These are phyloP conservation scores for Cyclotella kingstonii DNA, from an alignment of 108 stramenopile genomes.

Conservation along the genomic window DNA sequence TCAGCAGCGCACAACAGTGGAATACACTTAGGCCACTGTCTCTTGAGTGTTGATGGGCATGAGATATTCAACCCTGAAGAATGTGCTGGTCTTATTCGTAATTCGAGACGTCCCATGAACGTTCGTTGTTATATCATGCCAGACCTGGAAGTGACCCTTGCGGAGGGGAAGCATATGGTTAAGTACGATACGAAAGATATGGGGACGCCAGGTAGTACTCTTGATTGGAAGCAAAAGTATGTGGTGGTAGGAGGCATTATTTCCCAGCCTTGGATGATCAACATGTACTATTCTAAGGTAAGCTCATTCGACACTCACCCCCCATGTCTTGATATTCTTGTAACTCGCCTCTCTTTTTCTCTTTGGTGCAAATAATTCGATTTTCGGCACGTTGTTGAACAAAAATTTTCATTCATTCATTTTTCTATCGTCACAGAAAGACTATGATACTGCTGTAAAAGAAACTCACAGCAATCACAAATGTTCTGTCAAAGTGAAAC, in stretches of 20 bases:
- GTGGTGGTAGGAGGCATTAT: conserved; percentile 42
- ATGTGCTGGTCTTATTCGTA: conserved; percentile 7
- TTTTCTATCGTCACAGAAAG: conserved; percentile 8
- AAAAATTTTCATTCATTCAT: no score
- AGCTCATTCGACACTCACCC: no score
- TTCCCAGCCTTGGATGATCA: conserved; percentile 24
- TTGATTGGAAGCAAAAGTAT: conserved; percentile 46
- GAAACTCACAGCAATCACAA: conserved; percentile 22
- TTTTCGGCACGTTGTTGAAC: no score
- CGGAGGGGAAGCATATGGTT: conserved; percentile 41
- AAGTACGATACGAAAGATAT: conserved; percentile 34
- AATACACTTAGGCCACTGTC: conserved; percentile 19
- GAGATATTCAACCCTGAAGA: conserved; percentile 13
- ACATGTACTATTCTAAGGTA: conserved; percentile 45
- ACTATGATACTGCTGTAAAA: conserved; percentile 43
- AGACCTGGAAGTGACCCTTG: conserved; percentile 16
- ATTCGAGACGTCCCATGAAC: conserved; percentile 28
- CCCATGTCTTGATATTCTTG: neutral
- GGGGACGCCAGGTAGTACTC: conserved; percentile 7
- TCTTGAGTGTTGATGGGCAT: conserved; percentile 28
- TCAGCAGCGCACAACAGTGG: conserved; percentile 27
- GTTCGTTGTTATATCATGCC: conserved; percentile 23
- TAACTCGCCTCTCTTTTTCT: neutral
- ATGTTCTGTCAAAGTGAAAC: conserved; percentile 44
- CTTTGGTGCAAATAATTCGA: no score